Evolutionary conservation across 2,329 filamentous ascomycete genomes (phyloP).

Genomic region (Ophiostoma tasmaniense): DNA sequence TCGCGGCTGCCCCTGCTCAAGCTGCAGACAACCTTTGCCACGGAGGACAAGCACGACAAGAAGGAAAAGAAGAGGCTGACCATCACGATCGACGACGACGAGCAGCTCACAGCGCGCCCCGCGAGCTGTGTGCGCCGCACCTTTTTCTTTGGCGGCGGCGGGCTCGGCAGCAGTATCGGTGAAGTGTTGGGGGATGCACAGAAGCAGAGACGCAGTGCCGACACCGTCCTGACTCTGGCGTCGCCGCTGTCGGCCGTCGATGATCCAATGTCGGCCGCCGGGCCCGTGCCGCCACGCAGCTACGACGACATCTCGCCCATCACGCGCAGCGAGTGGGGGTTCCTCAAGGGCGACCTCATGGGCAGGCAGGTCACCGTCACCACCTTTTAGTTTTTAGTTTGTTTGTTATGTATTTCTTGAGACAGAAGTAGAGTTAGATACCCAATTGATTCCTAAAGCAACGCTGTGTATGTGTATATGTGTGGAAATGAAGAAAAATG

Average conservation of each 20-base stretch:
- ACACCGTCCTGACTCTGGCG: neutral
- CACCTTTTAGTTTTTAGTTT: conserved; percentile 32
- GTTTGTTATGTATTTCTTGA: neutral
- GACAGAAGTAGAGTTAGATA: neutral
- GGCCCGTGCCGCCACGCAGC: conserved; percentile 48
- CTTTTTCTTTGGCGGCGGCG: conserved; percentile 24
- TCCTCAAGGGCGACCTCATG: conserved; percentile 44
- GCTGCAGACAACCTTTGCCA: conserved; percentile 31
- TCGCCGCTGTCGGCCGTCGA: neutral
- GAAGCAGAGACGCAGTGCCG: conserved; percentile 12
- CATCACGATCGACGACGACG: conserved; percentile 20
- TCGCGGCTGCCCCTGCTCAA: conserved; percentile 29
- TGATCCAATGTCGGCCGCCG: conserved; percentile 4
- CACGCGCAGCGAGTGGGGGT: conserved; percentile 55
- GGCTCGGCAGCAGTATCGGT: conserved; percentile 31
- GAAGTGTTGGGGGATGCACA: conserved; percentile 28
- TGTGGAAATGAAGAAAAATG: neutral
- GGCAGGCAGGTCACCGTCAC: conserved; percentile 42
- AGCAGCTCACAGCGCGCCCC: conserved; percentile 33
- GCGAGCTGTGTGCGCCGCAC: conserved; percentile 24
- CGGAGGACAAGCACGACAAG: neutral
- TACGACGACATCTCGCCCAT: conserved; percentile 56
- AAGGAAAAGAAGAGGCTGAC: conserved; percentile 2
- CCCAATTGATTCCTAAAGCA: neutral
- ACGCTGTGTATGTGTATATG: neutral